Base-by-base conservation (phyloP, 805 yeast genomes). In the Komagataella kurtzmanii region DNA sequence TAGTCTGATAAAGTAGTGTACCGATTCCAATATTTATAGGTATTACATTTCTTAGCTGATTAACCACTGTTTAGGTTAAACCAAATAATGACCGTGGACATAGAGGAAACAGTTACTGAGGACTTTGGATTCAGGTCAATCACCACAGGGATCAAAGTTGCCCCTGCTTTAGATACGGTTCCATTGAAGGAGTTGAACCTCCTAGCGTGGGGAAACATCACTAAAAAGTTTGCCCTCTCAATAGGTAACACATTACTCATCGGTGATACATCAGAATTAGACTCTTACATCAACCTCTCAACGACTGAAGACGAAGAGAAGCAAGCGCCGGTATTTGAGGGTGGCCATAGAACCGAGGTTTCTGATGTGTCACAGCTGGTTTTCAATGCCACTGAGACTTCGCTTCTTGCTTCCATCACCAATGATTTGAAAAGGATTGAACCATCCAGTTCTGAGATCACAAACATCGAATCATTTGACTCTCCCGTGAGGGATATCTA, bases 51-150 rank as follows among this genome's bases (percentile, higher is more conserved):
- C 40, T 30, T 30, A 10, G 10, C 40, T 30, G 14, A 10, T 30
- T 2, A 30, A 30, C 40, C 14, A 30, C 17, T 46, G 21, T 21
- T 18, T 17, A 44, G 21, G 46, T 2, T 44, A 10, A 7, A 6
- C n/a, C 12, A 6, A 44, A 44, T 8, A 7, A 17, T 17, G 18
- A 10, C 18, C 12, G 46, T 17, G 10, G 46, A 44, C 14, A 44
- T 47, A 17, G 43, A 47, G 43, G 49, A 47, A 43, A 14, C 36
- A 3, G 44, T 24, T 6, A 47, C 74, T 3, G 74, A 72, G 53
- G 74, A 72, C 55, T 65, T 71, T 53, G 79, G 79, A 5, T 75
- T 74, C 63, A 72, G 66, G 54, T 58, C 65, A 40, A 45, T 70
- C 7, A 73, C 71, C 14, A 53, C 58, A 10, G 56, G 62, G 17